phyloP scores from a whole-genome alignment of 2,329 filamentous ascomycete genomes.

The Hymenoscyphus fraxineus region DNA sequence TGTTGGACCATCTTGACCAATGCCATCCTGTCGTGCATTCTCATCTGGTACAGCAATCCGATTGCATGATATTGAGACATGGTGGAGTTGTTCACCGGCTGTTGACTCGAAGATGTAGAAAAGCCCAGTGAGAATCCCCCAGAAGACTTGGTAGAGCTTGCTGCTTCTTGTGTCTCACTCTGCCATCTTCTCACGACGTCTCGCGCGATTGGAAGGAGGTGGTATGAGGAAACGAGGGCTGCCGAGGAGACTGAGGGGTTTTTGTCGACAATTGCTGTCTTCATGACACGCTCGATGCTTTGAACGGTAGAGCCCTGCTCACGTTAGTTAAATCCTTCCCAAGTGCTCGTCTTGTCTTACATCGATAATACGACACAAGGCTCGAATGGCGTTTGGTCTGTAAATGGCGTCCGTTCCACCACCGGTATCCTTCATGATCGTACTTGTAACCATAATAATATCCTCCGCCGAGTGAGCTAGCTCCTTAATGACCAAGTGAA shows the following conservation, averaged over 20 bases:
- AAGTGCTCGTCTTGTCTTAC: conserved; percentile 48
- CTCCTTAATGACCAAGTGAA: conserved; percentile 97
- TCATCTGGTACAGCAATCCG: conserved; percentile 95
- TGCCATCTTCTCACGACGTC: conserved; percentile 98
- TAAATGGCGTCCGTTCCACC: conserved; percentile 92
- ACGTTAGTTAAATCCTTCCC: conserved; percentile 24
- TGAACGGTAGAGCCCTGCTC: conserved; percentile 84
- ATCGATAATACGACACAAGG: conserved; percentile 94
- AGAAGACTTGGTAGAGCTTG: conserved; percentile 82
- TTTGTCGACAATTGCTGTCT: conserved; percentile 98
- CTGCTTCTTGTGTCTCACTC: conserved; percentile 96
- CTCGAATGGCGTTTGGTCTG: conserved; percentile 91
- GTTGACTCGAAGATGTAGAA: conserved; percentile 69
- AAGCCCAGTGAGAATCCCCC: conserved; percentile 90
- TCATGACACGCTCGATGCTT: conserved; percentile 96
- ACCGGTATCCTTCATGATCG: conserved; percentile 99
- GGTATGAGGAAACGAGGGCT: conserved; percentile 93
- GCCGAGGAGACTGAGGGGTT: conserved; percentile 96
- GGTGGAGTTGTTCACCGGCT: conserved; percentile 85
- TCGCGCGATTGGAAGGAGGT: conserved; percentile 90
- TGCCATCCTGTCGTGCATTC: conserved; percentile 95
- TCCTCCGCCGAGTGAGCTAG: conserved; percentile 92
- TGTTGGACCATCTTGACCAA: conserved; percentile 99
- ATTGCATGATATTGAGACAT: conserved; percentile 99
- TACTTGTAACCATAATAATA: conserved; percentile 99